A percentile compares a stretch with the other conserved stretches of the same genome.
Evolutionary conservation across 2,329 filamentous ascomycete species (phyloP).

Genomic region (Didymosphaeria variabile): DNA sequence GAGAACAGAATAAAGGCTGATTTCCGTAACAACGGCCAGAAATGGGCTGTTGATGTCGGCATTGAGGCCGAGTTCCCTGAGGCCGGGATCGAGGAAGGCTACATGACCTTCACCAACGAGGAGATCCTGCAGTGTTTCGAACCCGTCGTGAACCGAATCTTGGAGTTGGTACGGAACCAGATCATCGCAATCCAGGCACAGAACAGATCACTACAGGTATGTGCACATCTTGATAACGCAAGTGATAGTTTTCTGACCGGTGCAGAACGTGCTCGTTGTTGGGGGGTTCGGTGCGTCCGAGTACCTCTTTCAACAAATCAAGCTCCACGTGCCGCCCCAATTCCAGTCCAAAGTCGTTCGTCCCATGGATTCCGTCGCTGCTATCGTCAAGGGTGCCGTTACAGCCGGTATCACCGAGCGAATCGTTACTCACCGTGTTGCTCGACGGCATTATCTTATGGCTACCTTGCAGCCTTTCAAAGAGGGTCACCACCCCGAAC

Average conservation of each 20-base stretch:
- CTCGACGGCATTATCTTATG: slow-evolving; percentile 98
- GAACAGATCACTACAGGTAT: slow-evolving; percentile 84
- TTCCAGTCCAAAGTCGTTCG: slow-evolving; percentile 98
- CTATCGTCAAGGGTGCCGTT: slow-evolving; percentile 97
- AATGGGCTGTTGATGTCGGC: slow-evolving; percentile 98
- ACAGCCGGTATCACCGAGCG: slow-evolving; percentile 97
- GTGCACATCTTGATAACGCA: slow-evolving; percentile 26
- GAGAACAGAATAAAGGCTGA: slow-evolving; percentile 99
- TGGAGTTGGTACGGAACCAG: slow-evolving; percentile 96
- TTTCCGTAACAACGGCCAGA: slow-evolving; percentile 98
- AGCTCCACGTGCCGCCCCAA: slow-evolving; percentile 95
- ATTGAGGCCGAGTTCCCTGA: slow-evolving; percentile 99
- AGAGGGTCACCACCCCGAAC: slow-evolving; percentile 97
- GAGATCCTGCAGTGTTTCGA: slow-evolving; percentile 99
- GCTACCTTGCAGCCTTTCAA: slow-evolving; percentile 98
- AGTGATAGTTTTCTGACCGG: slow-evolving; percentile 35
- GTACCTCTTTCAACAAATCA: slow-evolving; percentile 99
- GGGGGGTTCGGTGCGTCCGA: slow-evolving; percentile 98
- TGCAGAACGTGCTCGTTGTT: slow-evolving; percentile 88
- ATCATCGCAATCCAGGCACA: slow-evolving; percentile 99
- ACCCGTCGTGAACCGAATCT: slow-evolving; percentile 94
- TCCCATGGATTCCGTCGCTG: slow-evolving; percentile 98
- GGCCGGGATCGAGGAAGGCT: slow-evolving; percentile 96
- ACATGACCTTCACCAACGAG: slow-evolving; percentile 99
- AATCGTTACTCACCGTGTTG: slow-evolving; percentile 95